These are phyloP conservation scores for Ceriops zippeliana DNA, from an alignment of 345 rosid genomes.

Conservation along the genomic window DNA sequence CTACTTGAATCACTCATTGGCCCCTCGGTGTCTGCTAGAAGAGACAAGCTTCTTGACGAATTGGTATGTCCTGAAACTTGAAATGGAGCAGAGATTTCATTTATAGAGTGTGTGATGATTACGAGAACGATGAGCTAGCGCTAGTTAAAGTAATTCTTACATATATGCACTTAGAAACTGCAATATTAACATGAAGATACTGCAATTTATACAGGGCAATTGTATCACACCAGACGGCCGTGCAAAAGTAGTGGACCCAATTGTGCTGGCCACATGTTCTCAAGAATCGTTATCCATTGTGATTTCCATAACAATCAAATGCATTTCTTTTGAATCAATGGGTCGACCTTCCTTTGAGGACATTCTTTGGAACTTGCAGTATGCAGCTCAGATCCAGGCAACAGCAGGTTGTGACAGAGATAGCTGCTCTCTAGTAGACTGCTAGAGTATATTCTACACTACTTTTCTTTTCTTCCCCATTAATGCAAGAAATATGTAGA, in stretches of 20 bases:
- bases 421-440: not conserved
- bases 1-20: conserved; percentile 39
- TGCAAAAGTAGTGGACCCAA: conserved; percentile 31
- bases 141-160: no score
- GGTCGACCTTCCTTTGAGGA: conserved; percentile 51
- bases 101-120: not conserved
- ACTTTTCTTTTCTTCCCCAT: no score
- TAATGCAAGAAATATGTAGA: no score
- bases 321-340: conserved; percentile 39
- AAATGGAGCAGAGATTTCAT: not conserved
- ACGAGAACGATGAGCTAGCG: not conserved
- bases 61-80: conserved; percentile 26
- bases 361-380: conserved; percentile 50
- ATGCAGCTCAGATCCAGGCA: conserved; percentile 51
- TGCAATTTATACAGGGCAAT: conserved; percentile 32
- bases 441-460: no score
- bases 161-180: no score
- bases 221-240: conserved; percentile 32
- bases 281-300: conserved; percentile 41
- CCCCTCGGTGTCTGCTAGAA: conserved; percentile 23
- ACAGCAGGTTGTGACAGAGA: conserved; percentile 30
- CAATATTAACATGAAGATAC: not conserved
- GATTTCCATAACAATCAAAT: conserved; percentile 42
- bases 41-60: conserved; percentile 28
- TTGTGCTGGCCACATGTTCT: conserved; percentile 35